Evolutionary conservation across 2,329 filamentous ascomycete genomes (phyloP).

Genomic region (Botrytis tulipae): DNA sequence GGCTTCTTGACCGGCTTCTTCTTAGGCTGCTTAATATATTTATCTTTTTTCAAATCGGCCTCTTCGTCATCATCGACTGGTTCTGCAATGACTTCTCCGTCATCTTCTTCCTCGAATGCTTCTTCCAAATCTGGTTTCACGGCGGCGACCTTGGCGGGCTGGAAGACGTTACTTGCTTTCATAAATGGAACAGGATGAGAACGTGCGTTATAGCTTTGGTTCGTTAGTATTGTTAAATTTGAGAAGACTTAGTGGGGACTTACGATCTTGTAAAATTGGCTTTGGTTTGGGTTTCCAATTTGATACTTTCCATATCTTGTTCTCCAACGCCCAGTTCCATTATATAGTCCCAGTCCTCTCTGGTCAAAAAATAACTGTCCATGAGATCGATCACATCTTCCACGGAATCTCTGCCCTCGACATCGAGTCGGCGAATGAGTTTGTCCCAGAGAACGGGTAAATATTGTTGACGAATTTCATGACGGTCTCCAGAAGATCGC

Average conservation of each 20-base stretch:
- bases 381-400: conserved; percentile 86
- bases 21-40: conserved; percentile 92
- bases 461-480: conserved; percentile 94
- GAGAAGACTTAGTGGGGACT: conserved; percentile 43
- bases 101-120: conserved; percentile 88
- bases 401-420: conserved; percentile 79
- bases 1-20: conserved; percentile 55
- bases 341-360: conserved; percentile 91
- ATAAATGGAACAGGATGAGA: conserved; percentile 93
- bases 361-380: conserved; percentile 94
- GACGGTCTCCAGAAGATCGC: conserved; percentile 81
- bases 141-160: conserved; percentile 66
- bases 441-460: conserved; percentile 83
- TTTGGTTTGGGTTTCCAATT: conserved; percentile 83
- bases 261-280: conserved; percentile 83
- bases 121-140: conserved; percentile 94
- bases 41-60: conserved; percentile 86
- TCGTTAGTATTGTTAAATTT: not conserved
- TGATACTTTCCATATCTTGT: conserved; percentile 72
- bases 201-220: conserved; percentile 73
- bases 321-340: conserved; percentile 86
- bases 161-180: conserved; percentile 77
- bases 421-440: conserved; percentile 70
- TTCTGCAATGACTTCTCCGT: conserved; percentile 60
- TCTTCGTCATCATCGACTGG: conserved; percentile 65